Evolutionary conservation across 345 rosid genomes (phyloP).

Genomic region (Salix udensis): DNA sequence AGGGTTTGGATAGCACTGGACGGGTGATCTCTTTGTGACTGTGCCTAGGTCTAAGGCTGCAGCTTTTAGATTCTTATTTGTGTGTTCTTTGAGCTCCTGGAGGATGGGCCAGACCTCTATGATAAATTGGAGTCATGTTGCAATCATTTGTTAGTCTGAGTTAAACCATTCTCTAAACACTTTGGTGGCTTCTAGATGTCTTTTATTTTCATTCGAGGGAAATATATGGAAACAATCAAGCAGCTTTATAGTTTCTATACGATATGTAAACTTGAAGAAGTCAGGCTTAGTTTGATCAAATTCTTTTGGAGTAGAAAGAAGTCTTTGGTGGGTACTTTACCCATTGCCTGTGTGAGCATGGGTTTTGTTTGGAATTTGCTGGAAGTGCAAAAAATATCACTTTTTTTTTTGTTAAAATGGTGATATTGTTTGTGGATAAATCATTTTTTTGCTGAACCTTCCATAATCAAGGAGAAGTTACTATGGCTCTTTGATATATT

Average conservation of each 20-base stretch:
- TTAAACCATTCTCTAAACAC: not conserved
- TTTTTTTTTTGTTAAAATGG: not conserved
- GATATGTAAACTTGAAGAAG: not conserved
- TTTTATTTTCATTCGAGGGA: not conserved
- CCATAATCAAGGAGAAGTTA: not conserved
- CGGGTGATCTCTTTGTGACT: not conserved
- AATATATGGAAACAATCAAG: not conserved
- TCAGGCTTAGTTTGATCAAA: too few relatives aligned
- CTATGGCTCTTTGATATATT: not conserved
- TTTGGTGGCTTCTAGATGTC: not conserved
- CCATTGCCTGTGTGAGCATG: not conserved
- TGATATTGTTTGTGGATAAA: not conserved
- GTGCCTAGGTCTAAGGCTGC: not conserved
- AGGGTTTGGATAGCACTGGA: not conserved
- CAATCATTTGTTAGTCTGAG: conserved; percentile 1
- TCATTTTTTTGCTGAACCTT: not conserved
- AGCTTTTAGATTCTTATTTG: not conserved
- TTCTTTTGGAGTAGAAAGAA: not conserved
- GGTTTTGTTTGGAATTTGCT: not conserved
- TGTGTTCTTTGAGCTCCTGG: not conserved
- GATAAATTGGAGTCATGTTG: not conserved
- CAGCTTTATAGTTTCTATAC: not conserved
- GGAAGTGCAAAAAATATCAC: not conserved
- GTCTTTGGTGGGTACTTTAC: not conserved
- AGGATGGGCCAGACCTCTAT: not conserved